Base-by-base conservation (phyloP, 2,329 filamentous ascomycete genomes). In the Paecilomyces sp. region DNA sequence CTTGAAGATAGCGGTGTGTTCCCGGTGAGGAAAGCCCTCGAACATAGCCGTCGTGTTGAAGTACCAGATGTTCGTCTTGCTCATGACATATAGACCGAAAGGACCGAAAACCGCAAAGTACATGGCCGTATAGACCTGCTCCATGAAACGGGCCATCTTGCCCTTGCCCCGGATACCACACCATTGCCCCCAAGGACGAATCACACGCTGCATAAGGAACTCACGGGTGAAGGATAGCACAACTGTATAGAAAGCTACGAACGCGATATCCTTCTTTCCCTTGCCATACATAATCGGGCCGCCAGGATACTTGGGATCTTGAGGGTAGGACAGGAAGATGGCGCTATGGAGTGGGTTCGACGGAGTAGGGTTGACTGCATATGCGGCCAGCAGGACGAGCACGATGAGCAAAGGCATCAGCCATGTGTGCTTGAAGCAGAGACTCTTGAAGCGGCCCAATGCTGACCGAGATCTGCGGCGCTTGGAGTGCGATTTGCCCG, bases 11-110 rank as follows among this genome's bases (percentile, higher is more conserved):
- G 82, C 90, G 63, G 90, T 88, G 72, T 95, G 91, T 30, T 88
- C 88, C 68, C 84, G 83, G 76, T 97, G 92, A 4, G 92, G 92
- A 74, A 91, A 96, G 18, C 80, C 82, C 74, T 93, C 90, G 76
- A 95, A 97, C 90, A 97, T 96, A 74, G 86, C 91, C 30, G 80
- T 81, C 1, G 90, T 94, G 78, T 95, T 92, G 83, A 96, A 97
- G 76, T 96, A 97, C 93, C 92, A 97, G 51, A 97, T 86, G 7
- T 92, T 88, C n/a, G 91, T 93, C 63, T 85, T 83, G 70, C 84
- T 89, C 92, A 97, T 97, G 72, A 97, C 90, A 72, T 89, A 97
- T 69, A 97, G 75, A 58, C 92, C 92, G 58, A 87, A 88, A 1
- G 92, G 92, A 1, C 91, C 91, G 60, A 95, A 87, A 60, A 94